Percentiles rank a stretch among this genome's conserved stretches.
phyloP scores from a whole-genome alignment of 1,284 basidiomycete genomes.

The Bondarzewia mesenterica region DNA sequence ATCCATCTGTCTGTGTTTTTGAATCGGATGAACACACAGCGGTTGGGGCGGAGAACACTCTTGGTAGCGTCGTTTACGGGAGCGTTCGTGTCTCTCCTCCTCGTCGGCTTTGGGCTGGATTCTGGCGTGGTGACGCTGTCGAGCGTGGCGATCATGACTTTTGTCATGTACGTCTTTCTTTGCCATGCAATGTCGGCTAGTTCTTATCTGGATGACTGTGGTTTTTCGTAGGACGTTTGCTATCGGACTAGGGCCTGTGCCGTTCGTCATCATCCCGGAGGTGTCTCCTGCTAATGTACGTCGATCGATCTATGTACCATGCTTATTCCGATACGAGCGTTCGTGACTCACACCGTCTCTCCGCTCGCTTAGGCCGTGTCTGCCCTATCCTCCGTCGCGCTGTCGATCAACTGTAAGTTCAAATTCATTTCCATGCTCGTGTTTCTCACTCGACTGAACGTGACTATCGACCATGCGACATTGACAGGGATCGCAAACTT shows the following conservation, averaged over 20 bases:
- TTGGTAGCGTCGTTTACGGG: constrained; percentile 51
- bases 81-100: constrained; percentile 57
- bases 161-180: constrained; percentile 76
- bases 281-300: constrained; percentile 70
- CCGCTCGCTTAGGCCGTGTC: constrained; percentile 59
- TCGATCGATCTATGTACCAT: constrained; percentile 20
- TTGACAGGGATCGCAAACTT: constrained; percentile 80
- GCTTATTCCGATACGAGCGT: not conserved
- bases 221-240: constrained; percentile 63
- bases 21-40: constrained; percentile 27
- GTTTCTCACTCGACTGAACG: not conserved
- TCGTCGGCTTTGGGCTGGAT: constrained; percentile 71
- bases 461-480: constrained; percentile 2
- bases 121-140: constrained; percentile 50
- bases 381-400: constrained; percentile 73
- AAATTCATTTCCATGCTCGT: not conserved
- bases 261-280: constrained; percentile 91
- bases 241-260: constrained; percentile 85
- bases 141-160: constrained; percentile 72
- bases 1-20: constrained; percentile 5
- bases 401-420: constrained; percentile 77
- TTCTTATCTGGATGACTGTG: too few species aligned
- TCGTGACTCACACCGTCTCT: constrained; percentile 3
- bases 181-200: too few species aligned
- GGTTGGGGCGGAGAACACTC: constrained; percentile 55